These are phyloP conservation scores for Paramyrothecium sp. DNA, from an alignment of 2,329 filamentous ascomycete genomes.

Conservation along the genomic window DNA sequence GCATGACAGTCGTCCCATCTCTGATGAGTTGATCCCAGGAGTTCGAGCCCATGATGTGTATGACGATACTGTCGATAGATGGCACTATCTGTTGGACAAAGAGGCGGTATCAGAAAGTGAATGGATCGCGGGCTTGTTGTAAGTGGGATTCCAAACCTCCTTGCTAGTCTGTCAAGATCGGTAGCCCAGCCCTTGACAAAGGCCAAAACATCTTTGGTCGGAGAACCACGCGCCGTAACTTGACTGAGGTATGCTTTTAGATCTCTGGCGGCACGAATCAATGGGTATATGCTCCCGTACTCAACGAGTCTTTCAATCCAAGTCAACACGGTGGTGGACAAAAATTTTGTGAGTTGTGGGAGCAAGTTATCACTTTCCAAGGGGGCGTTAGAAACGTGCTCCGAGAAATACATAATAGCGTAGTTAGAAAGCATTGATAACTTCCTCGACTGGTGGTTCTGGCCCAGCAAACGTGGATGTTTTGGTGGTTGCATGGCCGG, in stretches of 20 bases:
- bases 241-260: constrained; percentile 20
- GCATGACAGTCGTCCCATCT: constrained; percentile 19
- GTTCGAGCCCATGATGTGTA: constrained; percentile 7
- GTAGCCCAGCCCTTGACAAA: constrained; percentile 29
- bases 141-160: constrained; percentile 27
- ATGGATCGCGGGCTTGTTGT: constrained; percentile 25
- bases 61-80: constrained; percentile 13
- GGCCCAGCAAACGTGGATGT: background rate
- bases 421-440: constrained; percentile 15
- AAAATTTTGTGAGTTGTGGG: constrained; percentile 17
- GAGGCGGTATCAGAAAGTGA: constrained; percentile 30
- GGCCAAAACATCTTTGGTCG: constrained; percentile 12
- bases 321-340: constrained; percentile 20
- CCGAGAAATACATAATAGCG: constrained; percentile 22
- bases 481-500: constrained; percentile 16
- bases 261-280: constrained; percentile 19
- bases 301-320: constrained; percentile 26
- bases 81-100: constrained; percentile 24
- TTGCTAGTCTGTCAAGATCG: constrained; percentile 27
- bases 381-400: constrained; percentile 18
- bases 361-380: constrained; percentile 16
- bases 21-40: constrained; percentile 8
- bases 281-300: constrained; percentile 14
- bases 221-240: constrained; percentile 18
- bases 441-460: background rate